A percentile compares a stretch with the other conserved stretches of the same genome.
Evolutionary conservation across 1,284 basidiomycete genomes (phyloP).

Genomic region (Cystobasidiaceae sp.): DNA sequence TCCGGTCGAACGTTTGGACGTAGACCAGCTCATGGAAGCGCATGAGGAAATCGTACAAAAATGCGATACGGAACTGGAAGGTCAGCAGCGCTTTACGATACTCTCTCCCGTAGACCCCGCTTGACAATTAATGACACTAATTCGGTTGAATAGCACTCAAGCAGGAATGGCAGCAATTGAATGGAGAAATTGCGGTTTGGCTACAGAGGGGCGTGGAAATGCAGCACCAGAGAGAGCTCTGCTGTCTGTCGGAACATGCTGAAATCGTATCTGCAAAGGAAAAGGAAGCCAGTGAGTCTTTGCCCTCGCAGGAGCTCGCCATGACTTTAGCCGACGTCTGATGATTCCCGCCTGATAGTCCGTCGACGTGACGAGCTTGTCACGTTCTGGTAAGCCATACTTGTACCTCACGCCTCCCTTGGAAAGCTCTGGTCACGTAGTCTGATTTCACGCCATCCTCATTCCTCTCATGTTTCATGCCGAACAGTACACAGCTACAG

Average conservation of each 20-base stretch:
- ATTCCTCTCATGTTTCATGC: background rate
- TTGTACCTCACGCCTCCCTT: background rate
- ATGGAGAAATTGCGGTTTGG: slow-evolving; percentile 7
- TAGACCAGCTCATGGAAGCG: background rate
- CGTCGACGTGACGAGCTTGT: slow-evolving; percentile 2
- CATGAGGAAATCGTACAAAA: background rate
- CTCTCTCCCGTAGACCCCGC: background rate
- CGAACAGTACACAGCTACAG: background rate
- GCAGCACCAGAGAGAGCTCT: background rate
- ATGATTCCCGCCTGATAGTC: background rate
- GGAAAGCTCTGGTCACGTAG: background rate
- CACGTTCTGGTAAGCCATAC: background rate
- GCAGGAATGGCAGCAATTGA: background rate
- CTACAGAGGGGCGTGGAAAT: background rate
- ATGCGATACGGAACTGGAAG: background rate
- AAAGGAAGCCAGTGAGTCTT: slow-evolving; percentile 1
- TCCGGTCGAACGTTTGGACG: background rate
- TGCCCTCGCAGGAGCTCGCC: background rate
- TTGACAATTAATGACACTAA: no score
- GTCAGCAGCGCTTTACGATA: background rate
- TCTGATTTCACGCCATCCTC: background rate
- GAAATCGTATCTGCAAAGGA: background rate
- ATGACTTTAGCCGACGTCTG: background rate
- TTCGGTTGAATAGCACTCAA: background rate
- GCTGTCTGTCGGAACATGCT: background rate